These are phyloP conservation scores for Botrytis medusae DNA, from an alignment of 2,329 filamentous ascomycete genomes.

Conservation along the genomic window DNA sequence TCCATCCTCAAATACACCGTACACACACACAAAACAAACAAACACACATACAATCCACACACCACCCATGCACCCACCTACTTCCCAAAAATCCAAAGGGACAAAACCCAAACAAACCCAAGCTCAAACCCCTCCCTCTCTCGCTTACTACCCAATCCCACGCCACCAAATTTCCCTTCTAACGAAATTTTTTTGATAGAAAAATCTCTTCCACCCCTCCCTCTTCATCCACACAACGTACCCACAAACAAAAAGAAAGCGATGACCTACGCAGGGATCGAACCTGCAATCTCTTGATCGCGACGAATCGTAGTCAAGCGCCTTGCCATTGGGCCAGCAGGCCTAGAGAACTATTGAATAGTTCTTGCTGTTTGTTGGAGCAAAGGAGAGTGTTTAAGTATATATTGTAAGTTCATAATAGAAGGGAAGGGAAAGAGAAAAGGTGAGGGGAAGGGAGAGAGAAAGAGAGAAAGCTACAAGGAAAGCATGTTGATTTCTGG, in stretches of 20 bases:
- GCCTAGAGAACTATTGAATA: background rate
- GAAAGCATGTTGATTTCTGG: background rate
- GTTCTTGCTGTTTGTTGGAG: background rate
- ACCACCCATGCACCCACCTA: too few relatives aligned
- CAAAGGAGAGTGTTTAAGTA: rapidly evolving
- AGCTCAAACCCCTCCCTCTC: too few relatives aligned
- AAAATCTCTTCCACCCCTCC: background rate
- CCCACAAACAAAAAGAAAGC: background rate
- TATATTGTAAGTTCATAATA: background rate
- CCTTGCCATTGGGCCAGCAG: conserved; percentile 48
- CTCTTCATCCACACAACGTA: background rate
- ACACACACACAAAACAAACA: background rate
- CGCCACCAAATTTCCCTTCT: background rate
- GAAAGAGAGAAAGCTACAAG: background rate
- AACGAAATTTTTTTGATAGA: background rate
- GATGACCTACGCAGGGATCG: conserved; percentile 41
- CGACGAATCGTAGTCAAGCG: conserved; percentile 47
- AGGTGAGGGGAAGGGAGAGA: background rate
- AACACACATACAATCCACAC: background rate
- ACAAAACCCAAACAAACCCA: too few relatives aligned
- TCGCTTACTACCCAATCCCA: too few relatives aligned
- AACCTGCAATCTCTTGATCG: conserved; percentile 50
- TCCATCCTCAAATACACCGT: background rate
- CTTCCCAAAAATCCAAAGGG: too few relatives aligned
- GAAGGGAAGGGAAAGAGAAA: too few relatives aligned